Evolutionary conservation across 176 grass and related monocot genomes (phyloP), one percentile per base, ranked within the genome.

Genomic region (Avena eriantha): DNA sequence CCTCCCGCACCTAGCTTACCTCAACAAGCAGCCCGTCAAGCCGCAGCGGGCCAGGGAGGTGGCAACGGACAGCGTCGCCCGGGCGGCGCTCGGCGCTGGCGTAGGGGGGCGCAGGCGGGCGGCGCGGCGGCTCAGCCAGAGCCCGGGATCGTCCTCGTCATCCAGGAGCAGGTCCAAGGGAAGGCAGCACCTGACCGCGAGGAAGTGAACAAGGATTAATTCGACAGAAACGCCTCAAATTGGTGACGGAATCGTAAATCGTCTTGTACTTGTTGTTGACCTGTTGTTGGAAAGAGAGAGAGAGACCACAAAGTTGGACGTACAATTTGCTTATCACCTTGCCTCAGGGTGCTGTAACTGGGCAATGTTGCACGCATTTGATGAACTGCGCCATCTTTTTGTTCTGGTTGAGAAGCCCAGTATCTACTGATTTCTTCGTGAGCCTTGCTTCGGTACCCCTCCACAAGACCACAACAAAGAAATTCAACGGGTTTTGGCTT

Each of bases 21-120:
- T 99, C 73, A 99, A 99, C 84, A 99, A 92, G 85, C 97, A 99
- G 85, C 90, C 85, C 4, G 64, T 99, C 39, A 96, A 93, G 85
- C 92, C 94, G 66, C 91, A 93, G 75, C 87, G 95, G 69, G 82
- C 89, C 2, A 81, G 97, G 72, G 97, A 96, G 78, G 77, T 82
- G n/a, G 71, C 83, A 2, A 85, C 88, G 0, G 97, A 96, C 84
- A 90, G 90, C 80, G 83, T 99, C 14, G 90, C 90, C 8, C 93
- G 91, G 76, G 97, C 94, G 31, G 97, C 97, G n/a, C 88, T 99
- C 12, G 94, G 80, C 7, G 83, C 82, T 29, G 76, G 77, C 3
- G 51, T 3, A 3, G 36, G 56, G 0, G 45, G 61, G 0, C 76
- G 94, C 69, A 86, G 87, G 87, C 80, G 78, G 79, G 13, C 58